Evolutionary conservation across 768 basidiomycete genomes (phyloP), one percentile per base, ranked within the genome.

Genomic region (Lactarius trivialis): DNA sequence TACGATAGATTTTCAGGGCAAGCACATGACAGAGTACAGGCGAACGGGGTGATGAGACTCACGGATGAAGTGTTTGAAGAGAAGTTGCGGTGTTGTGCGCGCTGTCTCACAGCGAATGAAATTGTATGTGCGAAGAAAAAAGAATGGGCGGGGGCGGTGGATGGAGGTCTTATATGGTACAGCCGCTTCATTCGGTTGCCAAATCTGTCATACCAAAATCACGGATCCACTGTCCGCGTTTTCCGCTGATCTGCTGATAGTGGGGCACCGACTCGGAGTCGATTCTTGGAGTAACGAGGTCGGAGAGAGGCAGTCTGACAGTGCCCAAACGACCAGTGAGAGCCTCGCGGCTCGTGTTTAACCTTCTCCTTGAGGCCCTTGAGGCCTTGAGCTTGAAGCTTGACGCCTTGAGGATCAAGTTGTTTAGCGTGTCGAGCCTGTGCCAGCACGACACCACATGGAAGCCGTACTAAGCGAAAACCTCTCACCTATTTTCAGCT

Each of bases 141-240:
- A 5, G 7, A 52, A 6, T 21, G 32, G 39, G 39, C 30, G 15
- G 26, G 11, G 49, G 36, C 32, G 61, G 5, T 37, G 51, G 33
- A 33, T 64, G 28, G 55, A 36, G 26, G 48, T 52, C 54, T 61
- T 58, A 57, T 53, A 65, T 55, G 58, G 63, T 52, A 36, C 62
- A 54, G 60, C 19, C 45, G 60, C 55, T 51, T 30, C 60, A 61
- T 61, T 32, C 49, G 30, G 55, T 56, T 61, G 50, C 55, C 60
- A 61, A 36, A 61, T 51, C 60, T 56, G 55, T 61, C 60, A 61
- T 61, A 51, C 63, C 63, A 37, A 61, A 39, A 57, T 33, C 32
- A 37, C 24, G 34, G 37, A 17, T 41, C 57, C 11, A 7, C 30
- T 30, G 12, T 21, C 56, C 56, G 34, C 19, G 28, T 36, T n/a